A percentile compares a stretch with the other conserved stretches of the same genome.
Conservation (phyloP, 257 asterid genomes). For the Jaltomata sinuosa region DNA sequence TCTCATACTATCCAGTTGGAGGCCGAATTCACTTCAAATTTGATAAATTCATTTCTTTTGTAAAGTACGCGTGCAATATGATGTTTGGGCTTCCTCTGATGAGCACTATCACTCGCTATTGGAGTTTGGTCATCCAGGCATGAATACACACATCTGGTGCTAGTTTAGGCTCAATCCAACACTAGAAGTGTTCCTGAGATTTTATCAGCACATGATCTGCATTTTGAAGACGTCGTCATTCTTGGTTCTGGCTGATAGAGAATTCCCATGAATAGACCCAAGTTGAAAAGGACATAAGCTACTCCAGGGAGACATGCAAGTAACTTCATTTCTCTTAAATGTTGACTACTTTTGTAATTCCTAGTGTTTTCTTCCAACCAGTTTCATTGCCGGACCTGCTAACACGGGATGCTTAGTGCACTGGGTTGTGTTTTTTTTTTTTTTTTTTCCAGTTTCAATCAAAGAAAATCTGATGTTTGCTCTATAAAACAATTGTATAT, state of each 20-base stretch:
- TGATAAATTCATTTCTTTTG: neutral
- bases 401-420: no score
- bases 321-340: neutral
- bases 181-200: conserved; percentile 2
- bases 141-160: neutral
- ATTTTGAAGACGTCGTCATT: neutral
- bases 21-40: neutral
- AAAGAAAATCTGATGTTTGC: neutral
- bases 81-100: neutral
- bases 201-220: neutral
- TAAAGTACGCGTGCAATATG: neutral
- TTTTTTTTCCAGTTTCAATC: neutral
- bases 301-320: neutral
- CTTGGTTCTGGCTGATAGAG: neutral
- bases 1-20: neutral
- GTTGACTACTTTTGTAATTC: neutral
- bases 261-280: neutral
- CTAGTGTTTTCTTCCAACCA: neutral
- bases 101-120: neutral
- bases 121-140: neutral
- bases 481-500: neutral
- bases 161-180: neutral
- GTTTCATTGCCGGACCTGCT: no score
- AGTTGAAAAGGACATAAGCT: neutral
- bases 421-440: no score